phyloP scores from a whole-genome alignment of 2,329 filamentous ascomycete species.

The Neurospora sp. region DNA sequence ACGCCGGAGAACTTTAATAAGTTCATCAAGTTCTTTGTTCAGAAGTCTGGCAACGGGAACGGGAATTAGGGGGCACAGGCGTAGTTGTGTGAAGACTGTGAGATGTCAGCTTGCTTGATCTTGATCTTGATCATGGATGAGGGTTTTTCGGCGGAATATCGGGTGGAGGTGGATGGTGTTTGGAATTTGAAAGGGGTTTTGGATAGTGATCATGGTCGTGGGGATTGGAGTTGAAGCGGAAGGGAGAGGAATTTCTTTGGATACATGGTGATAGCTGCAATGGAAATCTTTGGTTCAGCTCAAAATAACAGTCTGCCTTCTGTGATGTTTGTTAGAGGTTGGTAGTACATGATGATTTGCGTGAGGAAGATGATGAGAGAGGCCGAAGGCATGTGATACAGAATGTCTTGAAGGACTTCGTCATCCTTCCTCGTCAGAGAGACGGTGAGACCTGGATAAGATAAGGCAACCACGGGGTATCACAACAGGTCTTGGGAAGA shows the following conservation, averaged over 20 bases:
- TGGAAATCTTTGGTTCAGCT: not conserved
- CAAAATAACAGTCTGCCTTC: not conserved
- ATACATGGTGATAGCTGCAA: not conserved
- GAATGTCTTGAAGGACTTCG: not conserved
- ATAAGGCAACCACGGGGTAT: not conserved
- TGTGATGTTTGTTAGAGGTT: not conserved
- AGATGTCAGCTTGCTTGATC: not conserved
- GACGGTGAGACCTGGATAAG: not conserved
- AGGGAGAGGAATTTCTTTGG: not conserved
- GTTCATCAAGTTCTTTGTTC: not conserved
- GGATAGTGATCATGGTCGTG: not conserved
- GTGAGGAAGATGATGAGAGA: not conserved
- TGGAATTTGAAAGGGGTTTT: not conserved
- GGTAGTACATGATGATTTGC: not conserved
- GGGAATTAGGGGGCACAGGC: not conserved
- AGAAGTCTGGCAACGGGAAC: not conserved
- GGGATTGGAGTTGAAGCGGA: not conserved
- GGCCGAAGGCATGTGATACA: not conserved
- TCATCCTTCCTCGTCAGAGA: not conserved
- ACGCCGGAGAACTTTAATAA: not conserved
- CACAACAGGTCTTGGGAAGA: not conserved
- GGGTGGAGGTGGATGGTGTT: not conserved
- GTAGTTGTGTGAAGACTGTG: not conserved
- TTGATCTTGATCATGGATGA: not conserved
- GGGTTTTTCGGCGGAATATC: not conserved